Conservation (phyloP, 768 basidiomycete genomes). For the Boletus subparvulus region DNA sequence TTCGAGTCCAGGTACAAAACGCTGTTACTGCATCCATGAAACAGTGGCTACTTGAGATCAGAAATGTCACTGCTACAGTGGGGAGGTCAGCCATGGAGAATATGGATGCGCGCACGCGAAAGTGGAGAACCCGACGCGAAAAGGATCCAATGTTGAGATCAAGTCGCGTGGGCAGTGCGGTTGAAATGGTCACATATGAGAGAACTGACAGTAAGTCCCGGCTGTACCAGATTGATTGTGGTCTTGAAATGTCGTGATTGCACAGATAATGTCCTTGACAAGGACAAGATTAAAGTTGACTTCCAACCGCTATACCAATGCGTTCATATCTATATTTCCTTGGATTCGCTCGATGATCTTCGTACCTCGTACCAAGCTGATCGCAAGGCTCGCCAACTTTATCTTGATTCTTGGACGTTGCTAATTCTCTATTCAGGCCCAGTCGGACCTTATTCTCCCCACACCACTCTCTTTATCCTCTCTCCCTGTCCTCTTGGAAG, state of each 20-base stretch:
- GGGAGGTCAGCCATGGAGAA: conserved; percentile 85
- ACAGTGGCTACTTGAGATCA: conserved; percentile 93
- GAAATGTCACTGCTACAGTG: conserved; percentile 83
- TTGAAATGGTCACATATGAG: conserved; percentile 90
- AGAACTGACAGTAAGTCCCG: conserved; percentile 82
- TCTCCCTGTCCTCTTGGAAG: conserved; percentile 78
- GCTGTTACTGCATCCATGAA: conserved; percentile 94
- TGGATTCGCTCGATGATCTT: conserved; percentile 88
- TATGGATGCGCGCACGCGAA: conserved; percentile 79
- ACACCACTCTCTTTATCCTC: conserved; percentile 62
- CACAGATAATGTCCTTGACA: conserved; percentile 87
- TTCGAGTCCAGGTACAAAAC: conserved; percentile 86
- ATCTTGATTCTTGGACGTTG: neutral
- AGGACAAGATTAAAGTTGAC: conserved; percentile 83
- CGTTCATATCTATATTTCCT: conserved; percentile 91
- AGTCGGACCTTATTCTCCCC: conserved; percentile 94
- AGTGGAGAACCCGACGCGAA: conserved; percentile 83
- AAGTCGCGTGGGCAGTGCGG: conserved; percentile 85
- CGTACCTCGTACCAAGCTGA: conserved; percentile 96
- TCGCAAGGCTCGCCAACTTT: conserved; percentile 60
- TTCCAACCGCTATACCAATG: conserved; percentile 96
- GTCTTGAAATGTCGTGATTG: conserved; percentile 8
- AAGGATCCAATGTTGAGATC: conserved; percentile 76
- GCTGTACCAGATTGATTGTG: neutral
- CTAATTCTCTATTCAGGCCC: conserved; percentile 58